These are phyloP conservation scores for Phytophthora litchii DNA, from an alignment of 352 stramenopile genomes.

Conservation along the genomic window DNA sequence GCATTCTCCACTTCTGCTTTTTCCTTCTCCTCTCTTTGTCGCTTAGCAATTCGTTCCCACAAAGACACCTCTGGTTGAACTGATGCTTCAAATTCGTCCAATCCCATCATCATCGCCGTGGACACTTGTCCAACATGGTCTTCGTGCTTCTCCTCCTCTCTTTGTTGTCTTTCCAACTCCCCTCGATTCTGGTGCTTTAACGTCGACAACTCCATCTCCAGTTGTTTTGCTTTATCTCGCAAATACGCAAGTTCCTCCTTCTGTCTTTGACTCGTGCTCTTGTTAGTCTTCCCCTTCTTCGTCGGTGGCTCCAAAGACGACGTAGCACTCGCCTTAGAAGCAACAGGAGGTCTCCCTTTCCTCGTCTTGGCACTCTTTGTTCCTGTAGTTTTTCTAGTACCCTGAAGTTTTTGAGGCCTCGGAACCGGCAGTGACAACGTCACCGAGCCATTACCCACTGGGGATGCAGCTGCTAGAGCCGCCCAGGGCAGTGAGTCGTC, in stretches of 20 bases:
- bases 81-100: slow-evolving; percentile 8
- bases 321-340: not conserved
- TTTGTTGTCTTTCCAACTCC: slow-evolving; percentile 27
- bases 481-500: slow-evolving; percentile 7
- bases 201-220: slow-evolving; percentile 27
- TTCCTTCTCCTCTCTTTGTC: slow-evolving; percentile 39
- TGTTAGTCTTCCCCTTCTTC: slow-evolving; percentile 43
- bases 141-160: slow-evolving; percentile 10
- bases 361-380: slow-evolving; percentile 8
- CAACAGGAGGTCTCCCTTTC: slow-evolving; percentile 19
- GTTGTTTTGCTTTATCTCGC: slow-evolving; percentile 25
- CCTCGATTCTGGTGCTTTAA: slow-evolving; percentile 27
- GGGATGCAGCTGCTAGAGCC: not conserved
- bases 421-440: not conserved
- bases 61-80: slow-evolving; percentile 26
- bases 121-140: not conserved
- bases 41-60: slow-evolving; percentile 49
- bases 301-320: slow-evolving; percentile 9
- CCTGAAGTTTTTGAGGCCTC: slow-evolving; percentile 1
- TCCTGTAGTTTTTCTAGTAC: slow-evolving; percentile 3
- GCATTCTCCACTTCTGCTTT: slow-evolving; percentile 51
- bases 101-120: slow-evolving; percentile 4
- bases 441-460: not conserved
- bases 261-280: slow-evolving; percentile 46
- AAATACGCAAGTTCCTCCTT: slow-evolving; percentile 48